phyloP scores from a whole-genome alignment of 345 rosid species.

The Corymbia maculata region DNA sequence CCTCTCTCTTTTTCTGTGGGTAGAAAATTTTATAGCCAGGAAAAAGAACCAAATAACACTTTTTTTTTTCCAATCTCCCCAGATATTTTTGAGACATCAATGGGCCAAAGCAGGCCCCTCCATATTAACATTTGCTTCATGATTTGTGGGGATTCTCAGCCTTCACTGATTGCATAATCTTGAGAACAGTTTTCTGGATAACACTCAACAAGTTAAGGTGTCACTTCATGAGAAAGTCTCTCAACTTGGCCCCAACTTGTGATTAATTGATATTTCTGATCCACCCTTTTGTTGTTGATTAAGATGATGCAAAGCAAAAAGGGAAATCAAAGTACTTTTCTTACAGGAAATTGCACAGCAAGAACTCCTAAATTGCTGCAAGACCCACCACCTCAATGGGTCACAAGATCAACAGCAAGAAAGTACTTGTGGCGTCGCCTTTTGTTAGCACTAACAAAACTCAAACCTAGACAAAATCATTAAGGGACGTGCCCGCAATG shows the following conservation, averaged over 20 bases:
- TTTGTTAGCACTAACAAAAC: background rate
- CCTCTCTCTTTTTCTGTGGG: background rate
- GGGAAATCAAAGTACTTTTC: background rate
- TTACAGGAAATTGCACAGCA: background rate
- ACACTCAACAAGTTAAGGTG: background rate
- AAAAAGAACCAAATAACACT: background rate
- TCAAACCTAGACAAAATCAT: background rate
- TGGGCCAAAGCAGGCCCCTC: background rate
- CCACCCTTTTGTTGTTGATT: background rate
- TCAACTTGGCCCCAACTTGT: background rate
- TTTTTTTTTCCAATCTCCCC: accelerated
- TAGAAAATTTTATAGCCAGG: background rate
- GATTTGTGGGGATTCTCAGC: background rate
- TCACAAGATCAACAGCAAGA: background rate
- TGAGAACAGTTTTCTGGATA: background rate
- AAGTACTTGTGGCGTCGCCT: background rate
- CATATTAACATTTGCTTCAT: background rate
- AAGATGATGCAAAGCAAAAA: background rate
- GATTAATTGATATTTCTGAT: background rate
- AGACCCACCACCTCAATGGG: background rate
- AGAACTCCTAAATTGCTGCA: background rate
- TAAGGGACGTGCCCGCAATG: background rate
- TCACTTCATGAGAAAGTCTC: background rate
- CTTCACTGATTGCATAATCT: background rate
- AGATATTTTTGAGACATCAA: background rate